Evolutionary conservation across 345 rosid species (phyloP), one percentile per base, ranked within the genome.

Genomic region (Sonneratia alba): DNA sequence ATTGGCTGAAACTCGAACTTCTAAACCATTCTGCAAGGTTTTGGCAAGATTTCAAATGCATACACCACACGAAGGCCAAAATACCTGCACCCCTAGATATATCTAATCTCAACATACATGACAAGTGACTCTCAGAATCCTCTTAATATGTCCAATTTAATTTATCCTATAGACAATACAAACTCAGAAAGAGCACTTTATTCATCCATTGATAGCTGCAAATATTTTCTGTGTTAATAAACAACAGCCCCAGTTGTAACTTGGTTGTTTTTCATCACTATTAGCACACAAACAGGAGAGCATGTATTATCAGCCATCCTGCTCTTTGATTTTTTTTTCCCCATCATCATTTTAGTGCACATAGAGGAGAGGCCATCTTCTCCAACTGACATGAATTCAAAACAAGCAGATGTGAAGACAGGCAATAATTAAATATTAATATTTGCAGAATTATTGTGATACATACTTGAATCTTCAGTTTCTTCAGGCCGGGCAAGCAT

Each of bases 391-490:
- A 73, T 22, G 37, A 38, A 43, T 18, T 73, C 19, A 55, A 19
- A n/a, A 51, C 36, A 18, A 7, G 36, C 16, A 16, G 32, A 47
- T 1, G 8, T 45, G 69, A 73, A 18, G 14, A 36, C 4, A 66
- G 37, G 36, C 38, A 45, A n/a, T n/a, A 36, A 59, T 32, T 7
- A 48, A 0, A 32, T 22, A 55, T 32, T 42, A 5, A 42, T 42
- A 42, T 42, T 42, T 42, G 45, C 45, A 40, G 38, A 32, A 7
- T 34, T 47, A 34, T 63, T 6, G 34, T 24, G 47, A 55, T 7
- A 67, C 91, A 73, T 88, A 94, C 98, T 91, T 21, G 96, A 80
- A 76, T 94, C 98, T 75, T 94, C 98, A n/a, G 85, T 78, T 67
- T 94, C 98, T 66, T 94, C 99, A 51, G 83, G 81, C 51, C 86